A percentile compares a stretch with the other conserved stretches of the same genome.
Conservation (phyloP, 1,284 basidiomycete species). For the Cryptococcus sp. region DNA sequence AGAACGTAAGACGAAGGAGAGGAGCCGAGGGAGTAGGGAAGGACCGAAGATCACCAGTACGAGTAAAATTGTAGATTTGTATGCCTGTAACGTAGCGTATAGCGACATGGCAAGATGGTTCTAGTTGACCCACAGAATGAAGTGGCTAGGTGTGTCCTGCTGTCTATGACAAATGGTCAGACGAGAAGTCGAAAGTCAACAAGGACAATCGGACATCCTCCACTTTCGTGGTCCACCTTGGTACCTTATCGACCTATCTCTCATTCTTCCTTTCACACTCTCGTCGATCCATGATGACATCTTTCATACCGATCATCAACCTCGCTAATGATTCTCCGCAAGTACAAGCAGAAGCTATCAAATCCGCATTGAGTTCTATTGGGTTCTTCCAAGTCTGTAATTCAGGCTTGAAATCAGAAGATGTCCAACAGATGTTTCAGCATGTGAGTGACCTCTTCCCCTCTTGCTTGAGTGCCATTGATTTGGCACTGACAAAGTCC, state of each 20-base stretch:
- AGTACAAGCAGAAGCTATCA: constrained; percentile 16
- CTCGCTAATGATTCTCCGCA: constrained; percentile 14
- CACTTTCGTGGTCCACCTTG: not conserved
- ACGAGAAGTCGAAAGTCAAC: not conserved
- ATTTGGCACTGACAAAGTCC: not conserved
- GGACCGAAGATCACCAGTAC: constrained; percentile 21
- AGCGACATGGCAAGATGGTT: constrained; percentile 11
- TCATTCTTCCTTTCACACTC: not conserved
- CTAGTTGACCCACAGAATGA: not conserved
- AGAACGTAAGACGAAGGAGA: constrained; percentile 1
- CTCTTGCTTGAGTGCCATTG: not conserved
- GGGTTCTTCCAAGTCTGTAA: constrained; percentile 20
- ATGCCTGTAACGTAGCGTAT: constrained; percentile 6
- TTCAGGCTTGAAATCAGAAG: constrained; percentile 7
- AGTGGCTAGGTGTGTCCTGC: not conserved
- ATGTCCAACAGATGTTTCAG: constrained; percentile 13
- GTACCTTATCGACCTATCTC: not conserved
- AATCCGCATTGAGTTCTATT: constrained; percentile 11
- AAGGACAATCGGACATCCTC: not conserved
- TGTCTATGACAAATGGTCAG: not conserved
- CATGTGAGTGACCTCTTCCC: constrained; percentile 6
- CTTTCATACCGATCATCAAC: constrained; percentile 16
- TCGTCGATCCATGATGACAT: too few relatives aligned
- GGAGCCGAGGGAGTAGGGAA: constrained; percentile 13
- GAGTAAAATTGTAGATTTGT: constrained; percentile 15